Evolutionary conservation across 192 early-diverging fungal genomes (phyloP).

Genomic region (Coemansia sp.): DNA sequence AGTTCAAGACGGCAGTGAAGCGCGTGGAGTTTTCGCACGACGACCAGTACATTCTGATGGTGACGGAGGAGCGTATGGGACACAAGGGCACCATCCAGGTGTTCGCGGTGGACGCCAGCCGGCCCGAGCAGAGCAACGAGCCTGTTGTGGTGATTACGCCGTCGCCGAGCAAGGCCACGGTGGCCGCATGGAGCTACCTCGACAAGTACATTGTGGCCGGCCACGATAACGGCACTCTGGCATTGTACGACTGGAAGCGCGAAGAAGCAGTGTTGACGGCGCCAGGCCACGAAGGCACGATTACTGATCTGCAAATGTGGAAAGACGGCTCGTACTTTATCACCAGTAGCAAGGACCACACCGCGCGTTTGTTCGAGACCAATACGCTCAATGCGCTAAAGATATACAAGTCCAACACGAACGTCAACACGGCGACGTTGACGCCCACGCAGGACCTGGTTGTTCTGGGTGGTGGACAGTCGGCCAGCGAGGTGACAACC

Average conservation of each 20-base stretch:
- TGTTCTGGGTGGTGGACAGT: slow-evolving; percentile 95
- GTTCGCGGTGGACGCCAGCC: slow-evolving; percentile 67
- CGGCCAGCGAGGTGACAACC: slow-evolving; percentile 95
- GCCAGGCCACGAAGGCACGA: slow-evolving; percentile 60
- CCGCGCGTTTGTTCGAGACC: slow-evolving; percentile 83
- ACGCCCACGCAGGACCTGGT: slow-evolving; percentile 86
- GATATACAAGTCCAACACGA: slow-evolving; percentile 79
- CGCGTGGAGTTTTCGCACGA: slow-evolving; percentile 89
- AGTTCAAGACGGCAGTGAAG: slow-evolving; percentile 86
- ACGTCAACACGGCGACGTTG: slow-evolving; percentile 88
- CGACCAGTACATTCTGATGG: slow-evolving; percentile 79
- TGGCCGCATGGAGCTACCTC: slow-evolving; percentile 87
- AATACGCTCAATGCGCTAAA: slow-evolving; percentile 81
- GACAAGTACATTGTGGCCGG: slow-evolving; percentile 93
- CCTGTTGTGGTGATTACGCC: slow-evolving; percentile 71
- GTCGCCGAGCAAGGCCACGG: slow-evolving; percentile 79
- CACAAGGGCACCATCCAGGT: slow-evolving; percentile 82
- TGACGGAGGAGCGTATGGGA: slow-evolving; percentile 98
- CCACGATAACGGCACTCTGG: slow-evolving; percentile 88
- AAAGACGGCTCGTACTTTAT: slow-evolving; percentile 90
- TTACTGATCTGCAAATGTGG: slow-evolving; percentile 94
- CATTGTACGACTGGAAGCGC: slow-evolving; percentile 84
- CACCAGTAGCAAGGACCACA: slow-evolving; percentile 93
- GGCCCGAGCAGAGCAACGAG: slow-evolving; percentile 67
- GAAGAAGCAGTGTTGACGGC: slow-evolving; percentile 62